Evolutionary conservation across 495 filamentous ascomycete genomes (phyloP), one percentile per base, ranked within the genome.

Genomic region (Xylaria sp.): DNA sequence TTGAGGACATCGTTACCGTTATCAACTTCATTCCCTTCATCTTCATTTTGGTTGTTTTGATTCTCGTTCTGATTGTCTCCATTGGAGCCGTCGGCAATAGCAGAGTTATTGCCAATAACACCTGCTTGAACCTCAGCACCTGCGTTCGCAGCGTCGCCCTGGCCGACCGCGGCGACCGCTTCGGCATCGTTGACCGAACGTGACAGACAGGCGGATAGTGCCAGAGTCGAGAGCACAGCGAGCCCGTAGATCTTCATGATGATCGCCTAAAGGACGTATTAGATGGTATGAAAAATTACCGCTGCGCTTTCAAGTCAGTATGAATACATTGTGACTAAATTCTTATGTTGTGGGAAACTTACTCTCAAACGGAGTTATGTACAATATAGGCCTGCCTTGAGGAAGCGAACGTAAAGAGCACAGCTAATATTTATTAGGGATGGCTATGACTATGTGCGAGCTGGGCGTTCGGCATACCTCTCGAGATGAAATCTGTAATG

Each of bases 141-240:
- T 43, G 8, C 62, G n/a, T 66, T 52, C 17, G 31, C n/a, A 33
- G 31, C 64, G 8, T 65, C 62, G 52, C 9, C 67, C 48, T 59
- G 67, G 19, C 57, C 59, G 29, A 69, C 50, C 44, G 62, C 31
- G 19, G 64, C n/a, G 9, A 7, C 48, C 12, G 48, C 48, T 40
- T 58, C 70, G 8, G 52, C 67, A 5, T 58, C 64, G 21, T 69
- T 71, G 43, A 74, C 67, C 24, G 75, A 72, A 59, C 64, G 44
- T 48, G 76, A 72, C 21, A 77, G 57, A 68, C 75, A 77, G 64
- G 72, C 72, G 64, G 72, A 74, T 67, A 77, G 72, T 57, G 74
- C 72, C 68, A 77, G 57, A 17, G 72, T 71, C 29, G 76, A 71
- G 48, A 77, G 72, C 63, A 77, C 68, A 59, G 70, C 64, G 9